phyloP scores from a whole-genome alignment of 352 stramenopile species.

The Phytopythium sindhum region DNA sequence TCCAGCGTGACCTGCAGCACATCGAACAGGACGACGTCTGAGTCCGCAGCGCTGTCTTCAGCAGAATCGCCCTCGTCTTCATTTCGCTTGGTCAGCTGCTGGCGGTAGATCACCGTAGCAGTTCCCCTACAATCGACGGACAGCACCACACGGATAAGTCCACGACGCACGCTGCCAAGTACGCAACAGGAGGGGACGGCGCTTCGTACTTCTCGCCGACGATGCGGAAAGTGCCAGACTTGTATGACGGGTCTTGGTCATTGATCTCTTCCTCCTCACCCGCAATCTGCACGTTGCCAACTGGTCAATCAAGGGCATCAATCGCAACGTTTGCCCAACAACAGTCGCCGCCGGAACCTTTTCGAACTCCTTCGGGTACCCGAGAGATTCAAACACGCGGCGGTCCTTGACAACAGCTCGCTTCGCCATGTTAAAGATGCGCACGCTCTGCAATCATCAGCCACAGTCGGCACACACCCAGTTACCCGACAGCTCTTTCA shows the following conservation, averaged over 20 bases:
- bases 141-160: background rate
- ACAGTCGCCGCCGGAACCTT: slow-evolving; percentile 9
- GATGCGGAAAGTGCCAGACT: slow-evolving; percentile 45
- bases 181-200: background rate
- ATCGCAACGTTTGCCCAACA: background rate
- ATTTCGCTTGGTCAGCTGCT: slow-evolving; percentile 14
- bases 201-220: slow-evolving; percentile 49
- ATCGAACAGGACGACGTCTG: slow-evolving; percentile 53
- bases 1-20: slow-evolving; percentile 37
- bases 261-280: slow-evolving; percentile 11
- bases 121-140: slow-evolving; percentile 22
- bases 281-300: slow-evolving; percentile 12
- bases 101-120: slow-evolving; percentile 48
- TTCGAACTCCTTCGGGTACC: slow-evolving; percentile 74
- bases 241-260: slow-evolving; percentile 1
- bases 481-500: background rate
- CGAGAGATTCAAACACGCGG: slow-evolving; percentile 65
- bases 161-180: background rate
- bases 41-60: slow-evolving; percentile 9
- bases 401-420: slow-evolving; percentile 70
- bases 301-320: background rate
- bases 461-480: background rate
- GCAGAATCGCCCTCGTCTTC: slow-evolving; percentile 12
- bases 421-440: slow-evolving; percentile 76
- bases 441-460: slow-evolving; percentile 32